Conservation (phyloP, 768 basidiomycete species). For the Rossbeevera mucosa region DNA sequence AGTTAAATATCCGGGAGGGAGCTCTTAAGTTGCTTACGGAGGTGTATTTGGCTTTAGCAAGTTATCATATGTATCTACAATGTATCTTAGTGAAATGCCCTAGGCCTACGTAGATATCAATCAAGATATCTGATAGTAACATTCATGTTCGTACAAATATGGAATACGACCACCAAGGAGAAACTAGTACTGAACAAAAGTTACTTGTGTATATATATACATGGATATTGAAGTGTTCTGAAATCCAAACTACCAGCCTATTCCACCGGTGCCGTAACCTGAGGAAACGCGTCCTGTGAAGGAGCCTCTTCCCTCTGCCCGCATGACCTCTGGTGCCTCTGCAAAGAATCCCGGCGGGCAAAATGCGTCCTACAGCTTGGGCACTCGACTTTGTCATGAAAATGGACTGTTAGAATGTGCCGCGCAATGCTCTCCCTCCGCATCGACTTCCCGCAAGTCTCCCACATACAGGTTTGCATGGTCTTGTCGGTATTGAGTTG, state of each 20-base stretch:
- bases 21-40: neutral
- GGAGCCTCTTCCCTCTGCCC: neutral
- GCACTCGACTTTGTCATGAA: slow-evolving; percentile 19
- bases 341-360: slow-evolving; percentile 24
- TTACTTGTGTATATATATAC: no score
- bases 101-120: neutral
- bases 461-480: slow-evolving; percentile 14
- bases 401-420: slow-evolving; percentile 22
- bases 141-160: neutral
- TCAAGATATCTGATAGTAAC: no score
- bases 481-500: slow-evolving; percentile 8
- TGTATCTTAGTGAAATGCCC: neutral
- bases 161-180: no score
- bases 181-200: neutral
- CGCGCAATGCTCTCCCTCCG: slow-evolving; percentile 24
- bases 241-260: neutral
- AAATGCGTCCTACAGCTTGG: slow-evolving; percentile 15
- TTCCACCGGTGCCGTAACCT: neutral
- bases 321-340: slow-evolving; percentile 20
- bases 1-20: slow-evolving; percentile 21
- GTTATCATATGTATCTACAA: neutral
- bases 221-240: no score
- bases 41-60: neutral
- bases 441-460: slow-evolving; percentile 15
- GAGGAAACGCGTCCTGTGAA: neutral